These are phyloP conservation scores for Calycina marina DNA, from an alignment of 2,329 filamentous ascomycete genomes.

Conservation along the genomic window DNA sequence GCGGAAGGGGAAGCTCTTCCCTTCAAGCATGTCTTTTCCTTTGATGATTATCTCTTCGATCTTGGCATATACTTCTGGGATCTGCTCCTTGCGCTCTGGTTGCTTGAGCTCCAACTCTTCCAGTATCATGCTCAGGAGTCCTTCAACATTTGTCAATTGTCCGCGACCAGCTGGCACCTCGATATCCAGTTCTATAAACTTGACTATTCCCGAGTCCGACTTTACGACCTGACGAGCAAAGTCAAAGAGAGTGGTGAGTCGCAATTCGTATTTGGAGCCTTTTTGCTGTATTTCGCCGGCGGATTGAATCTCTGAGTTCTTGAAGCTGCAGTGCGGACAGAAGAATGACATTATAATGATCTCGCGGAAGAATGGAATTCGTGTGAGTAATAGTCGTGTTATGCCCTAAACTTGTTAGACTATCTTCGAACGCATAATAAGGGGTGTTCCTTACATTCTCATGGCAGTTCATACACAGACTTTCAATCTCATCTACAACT, in stretches of 20 bases:
- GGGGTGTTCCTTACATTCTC: constrained; percentile 43
- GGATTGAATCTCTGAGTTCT: constrained; percentile 87
- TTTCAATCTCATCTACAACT: constrained; percentile 56
- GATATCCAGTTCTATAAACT: constrained; percentile 80
- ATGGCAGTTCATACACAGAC: constrained; percentile 75
- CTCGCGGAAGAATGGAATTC: constrained; percentile 94
- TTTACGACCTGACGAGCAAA: constrained; percentile 83
- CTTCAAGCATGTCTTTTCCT: constrained; percentile 62
- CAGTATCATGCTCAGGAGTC: constrained; percentile 63
- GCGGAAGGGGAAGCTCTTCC: constrained; percentile 73
- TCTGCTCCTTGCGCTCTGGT: constrained; percentile 60
- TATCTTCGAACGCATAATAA: background rate
- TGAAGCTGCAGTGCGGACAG: constrained; percentile 77
- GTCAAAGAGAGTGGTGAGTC: constrained; percentile 57
- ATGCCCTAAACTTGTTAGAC: no score
- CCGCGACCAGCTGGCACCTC: constrained; percentile 86
- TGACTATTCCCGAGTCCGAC: constrained; percentile 72
- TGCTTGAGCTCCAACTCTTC: constrained; percentile 74
- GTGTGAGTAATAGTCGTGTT: constrained; percentile 76
- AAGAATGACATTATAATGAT: constrained; percentile 95
- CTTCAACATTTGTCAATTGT: constrained; percentile 87
- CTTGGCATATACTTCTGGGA: constrained; percentile 66
- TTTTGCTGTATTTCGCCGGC: constrained; percentile 85
- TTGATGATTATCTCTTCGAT: constrained; percentile 62
- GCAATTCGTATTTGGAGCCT: constrained; percentile 71